phyloP scores from a whole-genome alignment of 495 filamentous ascomycete genomes.

The Chaetomium fimeti region DNA sequence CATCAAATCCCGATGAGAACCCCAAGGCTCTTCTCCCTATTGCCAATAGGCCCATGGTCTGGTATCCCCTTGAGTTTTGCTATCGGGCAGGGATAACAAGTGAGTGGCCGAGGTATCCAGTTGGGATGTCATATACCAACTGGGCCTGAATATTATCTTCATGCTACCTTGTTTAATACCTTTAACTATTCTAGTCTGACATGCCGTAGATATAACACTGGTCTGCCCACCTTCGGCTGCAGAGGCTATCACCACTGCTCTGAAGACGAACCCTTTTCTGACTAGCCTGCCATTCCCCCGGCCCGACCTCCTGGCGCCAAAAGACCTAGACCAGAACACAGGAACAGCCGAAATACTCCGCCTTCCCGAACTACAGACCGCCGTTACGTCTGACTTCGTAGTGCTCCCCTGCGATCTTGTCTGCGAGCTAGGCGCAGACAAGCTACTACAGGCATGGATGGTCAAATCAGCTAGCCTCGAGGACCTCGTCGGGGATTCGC shows the following conservation, averaged over 20 bases:
- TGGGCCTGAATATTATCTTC: not conserved
- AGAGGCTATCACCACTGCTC: constrained; percentile 68
- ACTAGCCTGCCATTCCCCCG: constrained; percentile 75
- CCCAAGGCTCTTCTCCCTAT: constrained; percentile 90
- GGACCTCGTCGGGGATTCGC: constrained; percentile 39
- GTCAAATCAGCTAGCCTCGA: constrained; percentile 67
- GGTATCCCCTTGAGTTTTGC: constrained; percentile 90
- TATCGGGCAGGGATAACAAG: constrained; percentile 79
- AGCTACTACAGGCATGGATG: constrained; percentile 89
- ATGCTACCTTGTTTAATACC: not conserved
- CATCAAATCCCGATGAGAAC: constrained; percentile 79
- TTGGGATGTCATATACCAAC: not conserved
- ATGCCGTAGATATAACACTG: constrained; percentile 69
- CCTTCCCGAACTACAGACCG: constrained; percentile 65
- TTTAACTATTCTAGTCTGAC: constrained; percentile 5
- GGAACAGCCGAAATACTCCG: constrained; percentile 90
- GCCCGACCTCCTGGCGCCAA: constrained; percentile 71
- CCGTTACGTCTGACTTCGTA: constrained; percentile 80
- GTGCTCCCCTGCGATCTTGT: constrained; percentile 92
- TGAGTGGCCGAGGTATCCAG: constrained; percentile 43
- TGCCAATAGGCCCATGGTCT: constrained; percentile 94
- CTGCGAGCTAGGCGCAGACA: constrained; percentile 81
- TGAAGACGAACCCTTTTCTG: constrained; percentile 82
- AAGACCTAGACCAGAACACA: constrained; percentile 68
- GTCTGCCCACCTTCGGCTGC: constrained; percentile 75